Evolutionary conservation across 129 eudicot species (phyloP), one percentile per base, ranked within the genome.

Genomic region (Lactuca saligna): DNA sequence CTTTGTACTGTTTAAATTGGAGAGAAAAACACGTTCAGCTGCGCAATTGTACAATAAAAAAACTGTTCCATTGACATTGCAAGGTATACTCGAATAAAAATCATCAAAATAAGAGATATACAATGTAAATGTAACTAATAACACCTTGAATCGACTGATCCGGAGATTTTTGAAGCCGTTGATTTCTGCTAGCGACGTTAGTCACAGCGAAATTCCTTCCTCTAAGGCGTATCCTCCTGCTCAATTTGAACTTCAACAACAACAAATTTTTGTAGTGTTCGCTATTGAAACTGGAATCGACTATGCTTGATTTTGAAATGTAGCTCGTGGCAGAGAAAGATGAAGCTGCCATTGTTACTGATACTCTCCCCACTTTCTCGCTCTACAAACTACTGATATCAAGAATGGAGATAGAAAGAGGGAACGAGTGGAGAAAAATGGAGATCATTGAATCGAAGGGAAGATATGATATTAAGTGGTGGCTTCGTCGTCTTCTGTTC

Each of bases 271-370:
- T 68, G 1, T 79, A 80, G 49, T 46, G 63, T 44, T 57, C 66
- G 31, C 57, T 67, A 32, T 41, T 65, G 66, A 20, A 44, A 70
- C 13, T 68, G 66, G 79, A 82, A 46, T 72, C 70, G 6, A 68
- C n/a, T 20, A 75, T 7, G 75, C 6, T 67, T 35, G 85, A 68
- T 37, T 78, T 74, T 17, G 87, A 82, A 76, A 66, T 63, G 71
- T 72, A 61, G 71, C 46, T 70, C 4, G 78, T 51, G 6, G 64
- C 31, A 12, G 73, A 66, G 63, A 85, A 58, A 13, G 82, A 57
- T 54, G 87, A 79, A 62, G 85, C 61, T 63, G 86, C 87, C 91
- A 82, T 85, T 76, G 48, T 25, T 79, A 35, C 12, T 14, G 57
- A 17, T 54, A 48, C 64, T 67, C 61, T 61, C 76, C 54, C 55